Evolutionary conservation across 768 basidiomycete species (phyloP), one percentile per base, ranked within the genome.

Genomic region (Termitomyces sp.): DNA sequence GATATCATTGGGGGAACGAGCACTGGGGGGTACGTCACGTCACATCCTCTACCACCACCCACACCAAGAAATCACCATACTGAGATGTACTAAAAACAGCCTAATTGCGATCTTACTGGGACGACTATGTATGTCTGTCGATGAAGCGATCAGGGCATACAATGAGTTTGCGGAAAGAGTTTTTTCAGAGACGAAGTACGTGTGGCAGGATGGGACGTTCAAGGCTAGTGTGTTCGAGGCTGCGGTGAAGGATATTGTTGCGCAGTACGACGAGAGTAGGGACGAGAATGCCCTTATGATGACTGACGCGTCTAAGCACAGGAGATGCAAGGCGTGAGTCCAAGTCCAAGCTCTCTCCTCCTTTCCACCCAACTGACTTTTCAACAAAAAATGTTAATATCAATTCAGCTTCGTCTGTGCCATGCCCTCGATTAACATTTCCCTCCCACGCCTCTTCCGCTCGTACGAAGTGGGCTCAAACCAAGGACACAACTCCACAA

Each of bases 21-120:
- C 24, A 68, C 70, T 35, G 70, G 70, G 9, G 70, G 70, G 70
- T 70, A 9, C 22, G 69, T 50, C 11, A 8, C 28, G 28, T 28
- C 28, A 28, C 28, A 4, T 28, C 28, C 28, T 28, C 28, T 28
- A 28, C 28, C 28, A 28, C 3, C 6, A 3, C 32, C 32, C 22
- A 32, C 32, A 32, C 8, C 8, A 7, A 16, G 6, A 6, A n/a
- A n/a, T n/a, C n/a, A n/a, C n/a, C n/a, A n/a, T n/a, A n/a, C n/a
- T n/a, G n/a, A n/a, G n/a, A n/a, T n/a, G 15, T 22, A 18, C n/a
- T n/a, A n/a, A n/a, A 15, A 6, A 18, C 39, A 69, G 65, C 2
- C 7, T 72, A 11, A 68, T 72, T 9, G 68, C 71, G 0, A 54
- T 72, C 18, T 62, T 72, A 46, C 63, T 73, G 7, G 71, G 71